phyloP scores from a whole-genome alignment of 768 basidiomycete genomes.

The Leccinellum albellum region DNA sequence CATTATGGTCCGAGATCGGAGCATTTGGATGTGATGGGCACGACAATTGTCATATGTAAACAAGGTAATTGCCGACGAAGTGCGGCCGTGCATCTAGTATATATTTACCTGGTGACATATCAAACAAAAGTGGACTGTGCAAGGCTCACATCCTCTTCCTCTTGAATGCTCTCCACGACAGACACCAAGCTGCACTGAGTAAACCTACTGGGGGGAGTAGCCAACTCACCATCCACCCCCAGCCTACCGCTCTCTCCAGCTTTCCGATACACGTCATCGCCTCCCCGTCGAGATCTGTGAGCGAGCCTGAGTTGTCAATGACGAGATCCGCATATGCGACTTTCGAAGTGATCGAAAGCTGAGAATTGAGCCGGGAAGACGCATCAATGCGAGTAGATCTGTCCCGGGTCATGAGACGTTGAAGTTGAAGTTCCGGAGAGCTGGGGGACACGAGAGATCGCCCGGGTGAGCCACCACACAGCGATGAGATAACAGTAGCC shows the following conservation, averaged over 20 bases:
- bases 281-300: slow-evolving; percentile 57
- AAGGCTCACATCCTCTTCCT: slow-evolving; percentile 9
- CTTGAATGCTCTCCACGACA: slow-evolving; percentile 34
- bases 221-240: slow-evolving; percentile 63
- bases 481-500: background rate
- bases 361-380: slow-evolving; percentile 67
- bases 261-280: slow-evolving; percentile 38
- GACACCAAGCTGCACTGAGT: slow-evolving; percentile 41
- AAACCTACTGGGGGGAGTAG: slow-evolving; percentile 53
- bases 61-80: no score
- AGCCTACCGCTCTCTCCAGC: slow-evolving; percentile 46
- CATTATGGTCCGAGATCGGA: no score
- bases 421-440: slow-evolving; percentile 78
- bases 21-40: no score
- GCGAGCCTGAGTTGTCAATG: slow-evolving; percentile 83
- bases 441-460: slow-evolving; percentile 36
- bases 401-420: slow-evolving; percentile 78
- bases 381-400: slow-evolving; percentile 64
- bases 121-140: background rate
- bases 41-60: no score
- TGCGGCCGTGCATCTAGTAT: no score
- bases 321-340: slow-evolving; percentile 81
- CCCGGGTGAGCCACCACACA: background rate
- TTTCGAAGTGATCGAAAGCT: slow-evolving; percentile 77
- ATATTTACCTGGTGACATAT: no score